phyloP scores from a whole-genome alignment of 2,329 filamentous ascomycete species.

The Domatiomyces globalis region DNA sequence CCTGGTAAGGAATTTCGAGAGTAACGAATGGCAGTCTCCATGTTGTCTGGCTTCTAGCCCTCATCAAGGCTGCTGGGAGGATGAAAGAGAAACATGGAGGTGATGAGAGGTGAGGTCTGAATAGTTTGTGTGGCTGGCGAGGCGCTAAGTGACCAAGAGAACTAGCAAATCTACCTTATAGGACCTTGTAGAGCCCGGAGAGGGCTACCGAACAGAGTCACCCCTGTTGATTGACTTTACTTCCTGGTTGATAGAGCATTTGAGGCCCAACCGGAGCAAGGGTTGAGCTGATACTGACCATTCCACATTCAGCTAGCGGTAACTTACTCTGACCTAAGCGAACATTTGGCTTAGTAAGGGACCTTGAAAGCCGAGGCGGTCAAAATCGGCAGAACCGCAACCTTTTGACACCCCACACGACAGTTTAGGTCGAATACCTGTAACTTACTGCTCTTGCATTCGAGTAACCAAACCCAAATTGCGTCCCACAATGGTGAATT shows the following conservation, averaged over 20 bases:
- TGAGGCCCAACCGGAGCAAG: no score
- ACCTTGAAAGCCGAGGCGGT: conserved; percentile 4
- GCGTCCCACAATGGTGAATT: not conserved
- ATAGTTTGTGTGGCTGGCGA: no score
- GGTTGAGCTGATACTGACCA: no score
- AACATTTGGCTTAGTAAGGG: no score
- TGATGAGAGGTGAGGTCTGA: not conserved
- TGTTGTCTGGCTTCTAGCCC: conserved; percentile 17
- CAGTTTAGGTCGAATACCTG: no score
- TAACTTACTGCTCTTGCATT: not conserved
- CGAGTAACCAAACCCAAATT: not conserved
- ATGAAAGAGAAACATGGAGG: not conserved
- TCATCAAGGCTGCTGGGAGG: not conserved
- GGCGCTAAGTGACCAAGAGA: no score
- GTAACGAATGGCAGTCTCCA: conserved; percentile 51
- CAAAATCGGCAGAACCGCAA: conserved; percentile 8
- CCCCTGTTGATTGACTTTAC: no score
- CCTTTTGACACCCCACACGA: not conserved
- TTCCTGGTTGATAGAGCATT: no score
- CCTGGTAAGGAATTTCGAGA: conserved; percentile 42
- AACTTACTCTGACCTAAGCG: no score
- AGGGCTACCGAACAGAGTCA: not conserved
- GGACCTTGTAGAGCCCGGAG: no score
- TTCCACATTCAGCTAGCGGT: no score
- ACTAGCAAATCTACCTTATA: no score